Percentiles rank a stretch among this genome's conserved stretches.
Conservation (phyloP, 352 stramenopile genomes). For the Pythium vanterpoolii region DNA sequence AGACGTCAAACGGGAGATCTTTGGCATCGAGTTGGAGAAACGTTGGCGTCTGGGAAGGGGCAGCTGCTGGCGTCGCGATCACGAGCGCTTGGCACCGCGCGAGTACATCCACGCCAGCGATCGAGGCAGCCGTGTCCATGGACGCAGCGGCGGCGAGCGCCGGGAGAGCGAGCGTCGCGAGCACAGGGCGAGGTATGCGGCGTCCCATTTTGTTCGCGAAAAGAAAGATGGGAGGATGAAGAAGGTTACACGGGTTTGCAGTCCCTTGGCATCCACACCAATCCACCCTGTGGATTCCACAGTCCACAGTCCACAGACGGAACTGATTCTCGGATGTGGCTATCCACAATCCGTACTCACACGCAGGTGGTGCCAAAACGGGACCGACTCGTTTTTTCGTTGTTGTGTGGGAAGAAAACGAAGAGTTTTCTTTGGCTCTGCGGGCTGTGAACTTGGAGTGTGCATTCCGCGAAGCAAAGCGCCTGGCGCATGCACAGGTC, state of each 20-base stretch:
- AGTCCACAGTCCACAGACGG: not conserved
- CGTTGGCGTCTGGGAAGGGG: not conserved
- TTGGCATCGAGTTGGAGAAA: not conserved
- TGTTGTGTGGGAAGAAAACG: not conserved
- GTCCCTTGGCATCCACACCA: not conserved
- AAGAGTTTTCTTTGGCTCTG: not conserved
- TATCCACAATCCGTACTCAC: not conserved
- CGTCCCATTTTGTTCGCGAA: constrained; percentile 3
- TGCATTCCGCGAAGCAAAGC: not conserved
- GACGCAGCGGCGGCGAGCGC: not conserved
- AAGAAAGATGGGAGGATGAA: not conserved
- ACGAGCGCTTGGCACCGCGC: constrained; percentile 9
- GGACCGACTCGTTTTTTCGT: not conserved
- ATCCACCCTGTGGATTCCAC: not conserved
- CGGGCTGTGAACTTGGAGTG: not conserved
- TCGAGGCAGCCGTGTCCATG: not conserved
- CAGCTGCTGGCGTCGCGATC: not conserved
- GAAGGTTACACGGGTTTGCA: not conserved
- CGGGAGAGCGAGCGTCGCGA: not conserved
- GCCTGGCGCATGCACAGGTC: constrained; percentile 6
- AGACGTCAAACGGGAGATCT: constrained; percentile 12
- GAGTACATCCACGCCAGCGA: constrained; percentile 14
- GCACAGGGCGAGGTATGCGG: not conserved
- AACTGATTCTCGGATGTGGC: not conserved
- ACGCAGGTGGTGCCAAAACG: not conserved